Base-by-base conservation (phyloP, 2,329 filamentous ascomycete species). In the Talaromyces sp. region DNA sequence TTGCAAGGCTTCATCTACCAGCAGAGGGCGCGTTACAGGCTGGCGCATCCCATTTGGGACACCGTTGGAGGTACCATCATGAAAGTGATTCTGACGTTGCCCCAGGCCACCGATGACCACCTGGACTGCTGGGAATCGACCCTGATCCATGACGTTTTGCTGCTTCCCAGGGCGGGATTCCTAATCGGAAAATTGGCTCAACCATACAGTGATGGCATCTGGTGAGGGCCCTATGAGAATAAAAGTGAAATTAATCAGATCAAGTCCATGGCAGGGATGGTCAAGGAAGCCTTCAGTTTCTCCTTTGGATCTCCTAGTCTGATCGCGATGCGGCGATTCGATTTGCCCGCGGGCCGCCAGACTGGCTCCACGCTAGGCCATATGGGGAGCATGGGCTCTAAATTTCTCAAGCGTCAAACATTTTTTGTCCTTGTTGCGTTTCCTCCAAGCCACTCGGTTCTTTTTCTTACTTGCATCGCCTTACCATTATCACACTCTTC, bases 1-100 rank as follows among this genome's bases (percentile, higher is more conserved):
- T 61, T 77, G 74, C 50, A 80, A 67, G 7, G 78, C 78, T 64
- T 78, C 74, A 61, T 78, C 75, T 50, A 79, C 76, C 33, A 70
- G 74, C 56, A 79, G 64, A 40, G 77, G 71, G 55, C 73, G 65
- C 19, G 66, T 64, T 56, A 63, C 66, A 33, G 63, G 69, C 58
- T 68, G 68, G 17, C 61, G 50, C 31, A 41, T 43, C 37, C 52
- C 45, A 15, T 56, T 56, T 31, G 39, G 22, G 28, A 37, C 7
- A 19, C 31, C 45, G 40, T 50, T 51, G 46, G 46, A 31, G n/a
- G 53, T 53, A 52, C 41, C 60, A 54, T 43, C 60, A 57, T 62
- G 43, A 52, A 59, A 56, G 62, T 69, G 61, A 35, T 59, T 51
- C 39, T 66, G 65, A 57, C 65, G 60, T 53, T 71, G 69, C 37